Conservation (phyloP, 2,329 filamentous ascomycete species). For the Akanthomyces muscarius region DNA sequence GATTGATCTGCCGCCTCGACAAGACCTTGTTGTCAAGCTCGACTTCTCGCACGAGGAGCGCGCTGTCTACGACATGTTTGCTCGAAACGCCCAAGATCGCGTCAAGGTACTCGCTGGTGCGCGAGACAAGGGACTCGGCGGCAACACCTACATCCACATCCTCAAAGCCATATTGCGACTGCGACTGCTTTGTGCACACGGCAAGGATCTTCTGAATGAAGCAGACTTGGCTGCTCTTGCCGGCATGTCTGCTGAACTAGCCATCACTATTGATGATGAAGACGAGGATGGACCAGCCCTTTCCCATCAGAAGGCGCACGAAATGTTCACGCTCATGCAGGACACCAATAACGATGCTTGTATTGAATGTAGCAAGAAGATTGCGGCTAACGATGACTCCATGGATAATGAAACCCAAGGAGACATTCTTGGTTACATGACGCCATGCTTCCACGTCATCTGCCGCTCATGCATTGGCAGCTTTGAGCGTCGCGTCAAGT, state of each 20-base stretch:
- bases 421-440: conserved; percentile 71
- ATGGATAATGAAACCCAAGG: conserved; percentile 57
- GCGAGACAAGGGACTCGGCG: conserved; percentile 62
- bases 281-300: conserved; percentile 58
- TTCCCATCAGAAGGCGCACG: conserved; percentile 70
- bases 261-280: conserved; percentile 85
- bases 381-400: conserved; percentile 51
- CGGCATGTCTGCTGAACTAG: conserved; percentile 76
- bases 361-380: conserved; percentile 61
- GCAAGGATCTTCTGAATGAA: conserved; percentile 81
- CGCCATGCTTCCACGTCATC: conserved; percentile 81
- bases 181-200: conserved; percentile 87
- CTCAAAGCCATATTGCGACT: conserved; percentile 86
- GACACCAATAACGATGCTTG: conserved; percentile 77
- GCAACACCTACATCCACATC: conserved; percentile 90
- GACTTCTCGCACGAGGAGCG: conserved; percentile 73
- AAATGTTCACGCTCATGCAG: conserved; percentile 78
- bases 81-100: conserved; percentile 73
- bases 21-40: conserved; percentile 69
- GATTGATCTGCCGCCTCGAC: conserved; percentile 72
- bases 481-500: conserved; percentile 52
- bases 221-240: conserved; percentile 77
- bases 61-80: conserved; percentile 78
- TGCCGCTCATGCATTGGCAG: conserved; percentile 68
- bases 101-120: conserved; percentile 66